These are phyloP conservation scores for Zygnema cylindricum DNA, from an alignment of 139 green algal genomes.

Conservation along the genomic window DNA sequence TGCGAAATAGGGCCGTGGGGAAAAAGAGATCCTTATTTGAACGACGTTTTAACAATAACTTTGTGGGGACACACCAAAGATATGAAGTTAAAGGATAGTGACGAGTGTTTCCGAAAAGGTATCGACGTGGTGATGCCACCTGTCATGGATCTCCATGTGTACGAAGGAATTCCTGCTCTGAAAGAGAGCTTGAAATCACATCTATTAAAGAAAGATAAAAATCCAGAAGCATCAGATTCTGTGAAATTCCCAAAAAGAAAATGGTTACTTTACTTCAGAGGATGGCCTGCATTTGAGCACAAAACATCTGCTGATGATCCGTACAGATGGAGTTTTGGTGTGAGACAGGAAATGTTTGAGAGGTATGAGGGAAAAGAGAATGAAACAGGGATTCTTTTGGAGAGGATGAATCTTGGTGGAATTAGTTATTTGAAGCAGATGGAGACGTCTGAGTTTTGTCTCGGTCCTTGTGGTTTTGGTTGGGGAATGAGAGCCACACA, in stretches of 20 bases:
- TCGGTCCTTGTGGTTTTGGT: constrained; percentile 52
- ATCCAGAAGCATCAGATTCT: not conserved
- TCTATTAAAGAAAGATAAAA: constrained; percentile 1
- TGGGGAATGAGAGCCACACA: constrained; percentile 50
- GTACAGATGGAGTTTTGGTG: constrained; percentile 49
- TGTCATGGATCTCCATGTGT: not conserved
- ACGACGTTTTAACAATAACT: constrained; percentile 22
- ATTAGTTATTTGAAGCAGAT: constrained; percentile 22
- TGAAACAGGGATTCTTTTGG: not conserved
- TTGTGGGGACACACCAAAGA: constrained; percentile 42
- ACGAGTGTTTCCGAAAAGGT: constrained; percentile 58
- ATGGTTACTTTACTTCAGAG: constrained; percentile 47
- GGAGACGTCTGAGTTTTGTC: constrained; percentile 53
- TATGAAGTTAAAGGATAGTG: constrained; percentile 38
- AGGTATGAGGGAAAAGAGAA: constrained; percentile 31
- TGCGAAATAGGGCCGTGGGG: constrained; percentile 60
- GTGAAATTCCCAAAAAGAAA: not conserved
- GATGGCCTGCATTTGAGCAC: not conserved
- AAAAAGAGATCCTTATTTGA: constrained; percentile 4
- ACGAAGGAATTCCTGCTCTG: not conserved
- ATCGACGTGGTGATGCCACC: constrained; percentile 53
- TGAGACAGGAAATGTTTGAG: constrained; percentile 62
- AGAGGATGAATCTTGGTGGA: not conserved
- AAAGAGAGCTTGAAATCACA: not conserved
- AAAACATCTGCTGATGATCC: not conserved